phyloP scores from a whole-genome alignment of 306 rosid species.

The Hylodesmum podocarpum region DNA sequence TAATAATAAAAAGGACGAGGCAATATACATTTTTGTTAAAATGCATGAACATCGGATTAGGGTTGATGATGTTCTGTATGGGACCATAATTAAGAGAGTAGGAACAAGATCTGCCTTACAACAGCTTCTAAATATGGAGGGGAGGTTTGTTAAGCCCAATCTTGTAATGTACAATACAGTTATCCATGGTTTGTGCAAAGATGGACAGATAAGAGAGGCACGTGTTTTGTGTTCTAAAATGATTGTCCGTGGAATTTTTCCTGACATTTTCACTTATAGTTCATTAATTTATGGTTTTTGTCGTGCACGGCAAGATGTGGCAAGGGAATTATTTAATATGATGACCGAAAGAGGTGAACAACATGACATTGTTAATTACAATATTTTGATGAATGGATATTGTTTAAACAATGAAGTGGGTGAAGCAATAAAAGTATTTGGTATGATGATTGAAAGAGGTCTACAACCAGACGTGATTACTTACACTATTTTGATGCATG shows the following conservation, averaged over 20 bases:
- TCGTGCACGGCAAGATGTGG: neutral
- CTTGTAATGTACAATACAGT: constrained; percentile 15
- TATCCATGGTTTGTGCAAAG: constrained; percentile 5
- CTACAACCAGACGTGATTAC: neutral
- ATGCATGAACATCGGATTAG: neutral
- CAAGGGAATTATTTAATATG: too few relatives aligned
- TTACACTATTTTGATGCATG: neutral
- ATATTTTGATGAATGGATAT: neutral
- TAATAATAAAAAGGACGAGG: neutral
- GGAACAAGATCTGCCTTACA: constrained; percentile 1
- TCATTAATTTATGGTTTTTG: constrained; percentile 14
- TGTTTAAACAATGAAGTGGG: neutral
- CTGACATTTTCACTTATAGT: constrained; percentile 17
- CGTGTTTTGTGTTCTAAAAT: constrained; percentile 20
- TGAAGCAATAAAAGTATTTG: neutral
- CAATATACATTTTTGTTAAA: neutral
- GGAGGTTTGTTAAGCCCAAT: neutral
- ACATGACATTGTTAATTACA: too few relatives aligned
- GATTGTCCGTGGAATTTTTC: constrained; percentile 10
- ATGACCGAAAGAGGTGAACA: too few relatives aligned
- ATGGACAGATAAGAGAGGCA: constrained; percentile 13
- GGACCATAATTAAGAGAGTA: constrained; percentile 12
- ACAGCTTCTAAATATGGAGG: neutral
- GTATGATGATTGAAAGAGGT: constrained; percentile 13
- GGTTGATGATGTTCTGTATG: constrained; percentile 1